Evolutionary conservation across 1,284 basidiomycete species (phyloP).

Genomic region (Melanopsichium pennsylvanicum): DNA sequence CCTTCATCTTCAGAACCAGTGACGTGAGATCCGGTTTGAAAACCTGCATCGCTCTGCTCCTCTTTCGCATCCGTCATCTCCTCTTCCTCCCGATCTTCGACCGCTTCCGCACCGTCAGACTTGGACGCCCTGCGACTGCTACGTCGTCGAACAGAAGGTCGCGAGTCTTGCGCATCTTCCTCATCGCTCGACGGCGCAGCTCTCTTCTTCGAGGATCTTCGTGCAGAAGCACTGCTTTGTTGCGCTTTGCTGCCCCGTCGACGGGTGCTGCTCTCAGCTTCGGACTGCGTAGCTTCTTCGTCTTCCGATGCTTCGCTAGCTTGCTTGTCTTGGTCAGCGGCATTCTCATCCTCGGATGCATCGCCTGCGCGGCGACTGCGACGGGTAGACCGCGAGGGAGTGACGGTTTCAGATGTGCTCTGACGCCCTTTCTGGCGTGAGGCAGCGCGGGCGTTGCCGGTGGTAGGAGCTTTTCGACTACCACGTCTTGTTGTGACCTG

Average conservation of each 20-base stretch:
- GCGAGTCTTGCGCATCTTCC: conserved; percentile 27
- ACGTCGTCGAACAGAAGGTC: conserved; percentile 33
- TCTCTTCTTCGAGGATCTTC: conserved; percentile 22
- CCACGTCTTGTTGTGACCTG: conserved; percentile 30
- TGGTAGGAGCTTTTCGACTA: conserved; percentile 26
- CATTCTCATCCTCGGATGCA: conserved; percentile 24
- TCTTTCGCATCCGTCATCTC: conserved; percentile 42
- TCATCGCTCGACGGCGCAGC: conserved; percentile 34
- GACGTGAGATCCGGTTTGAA: conserved; percentile 11
- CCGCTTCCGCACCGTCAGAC: conserved; percentile 16
- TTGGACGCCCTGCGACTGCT: conserved; percentile 40
- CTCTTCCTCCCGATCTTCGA: conserved; percentile 23
- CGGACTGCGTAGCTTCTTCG: conserved; percentile 27
- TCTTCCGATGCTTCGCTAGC: conserved; percentile 23
- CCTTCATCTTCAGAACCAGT: conserved; percentile 15
- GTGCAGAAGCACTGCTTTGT: neutral
- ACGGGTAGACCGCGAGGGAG: conserved; percentile 30
- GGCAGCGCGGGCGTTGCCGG: conserved; percentile 3
- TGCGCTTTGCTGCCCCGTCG: conserved; percentile 15
- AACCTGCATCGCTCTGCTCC: conserved; percentile 32
- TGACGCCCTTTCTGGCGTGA: conserved; percentile 12
- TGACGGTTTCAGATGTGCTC: conserved; percentile 35
- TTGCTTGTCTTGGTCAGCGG: conserved; percentile 15
- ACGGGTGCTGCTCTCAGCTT: conserved; percentile 24
- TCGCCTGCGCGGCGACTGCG: conserved; percentile 27